phyloP scores from a whole-genome alignment of 2,329 filamentous ascomycete species.

The Colletotrichum incanum region DNA sequence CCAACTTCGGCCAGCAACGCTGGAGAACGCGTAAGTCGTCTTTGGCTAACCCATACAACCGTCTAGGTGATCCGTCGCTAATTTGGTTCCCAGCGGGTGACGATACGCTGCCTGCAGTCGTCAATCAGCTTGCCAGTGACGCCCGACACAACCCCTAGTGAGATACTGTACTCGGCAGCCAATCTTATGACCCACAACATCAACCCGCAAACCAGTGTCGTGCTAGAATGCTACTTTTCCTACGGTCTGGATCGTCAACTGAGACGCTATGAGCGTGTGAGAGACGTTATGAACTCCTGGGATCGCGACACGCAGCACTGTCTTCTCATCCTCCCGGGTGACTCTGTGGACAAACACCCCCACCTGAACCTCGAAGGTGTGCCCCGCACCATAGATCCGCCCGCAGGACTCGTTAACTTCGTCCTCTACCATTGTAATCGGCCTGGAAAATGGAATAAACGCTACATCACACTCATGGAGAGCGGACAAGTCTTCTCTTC shows the following conservation, averaged over 20 bases:
- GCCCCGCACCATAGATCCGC: constrained; percentile 70
- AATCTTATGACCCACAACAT: constrained; percentile 76
- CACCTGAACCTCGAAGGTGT: constrained; percentile 79
- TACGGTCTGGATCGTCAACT: constrained; percentile 87
- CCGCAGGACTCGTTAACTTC: constrained; percentile 74
- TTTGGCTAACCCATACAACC: background rate
- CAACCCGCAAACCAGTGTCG: constrained; percentile 75
- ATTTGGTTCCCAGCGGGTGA: constrained; percentile 69
- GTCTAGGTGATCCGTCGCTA: constrained; percentile 44
- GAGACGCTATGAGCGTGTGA: constrained; percentile 87
- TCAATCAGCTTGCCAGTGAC: constrained; percentile 81
- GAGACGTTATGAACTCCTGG: constrained; percentile 95
- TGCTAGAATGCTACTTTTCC: constrained; percentile 83
- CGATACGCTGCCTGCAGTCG: constrained; percentile 80
- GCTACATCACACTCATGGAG: constrained; percentile 80
- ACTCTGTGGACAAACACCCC: constrained; percentile 67
- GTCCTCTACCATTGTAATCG: constrained; percentile 86
- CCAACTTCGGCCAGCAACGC: constrained; percentile 87
- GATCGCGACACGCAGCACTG: constrained; percentile 84
- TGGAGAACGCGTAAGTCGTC: constrained; percentile 76
- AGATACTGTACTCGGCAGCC: constrained; percentile 80
- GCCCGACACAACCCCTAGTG: constrained; percentile 80
- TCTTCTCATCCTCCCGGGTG: constrained; percentile 76
- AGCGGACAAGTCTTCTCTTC: constrained; percentile 81
- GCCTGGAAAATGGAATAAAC: constrained; percentile 90